Base-by-base conservation (phyloP, 345 rosid genomes). In the Clausena lansium region DNA sequence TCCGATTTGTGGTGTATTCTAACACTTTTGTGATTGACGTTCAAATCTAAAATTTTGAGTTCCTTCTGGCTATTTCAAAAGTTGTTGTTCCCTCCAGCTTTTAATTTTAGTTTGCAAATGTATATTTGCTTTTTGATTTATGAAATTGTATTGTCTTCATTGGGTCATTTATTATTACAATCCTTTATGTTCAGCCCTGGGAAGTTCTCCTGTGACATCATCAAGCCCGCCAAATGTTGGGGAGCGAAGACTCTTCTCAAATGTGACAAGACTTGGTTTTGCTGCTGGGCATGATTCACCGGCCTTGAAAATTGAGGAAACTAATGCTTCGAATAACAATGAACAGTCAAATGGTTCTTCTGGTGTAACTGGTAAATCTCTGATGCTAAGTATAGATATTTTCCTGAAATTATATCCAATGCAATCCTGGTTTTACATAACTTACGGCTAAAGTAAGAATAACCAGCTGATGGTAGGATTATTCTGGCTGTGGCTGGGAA, bases 231-330 rank as follows among this genome's bases (percentile, higher is more conserved):
- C 97, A 27, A 79, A 83, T 47, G 76, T 78, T 11, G 87, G 90
- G 63, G 95, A 87, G 86, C 92, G 91, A 87, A 83, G 83, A 71
- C 87, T 92, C 71, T 96, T 94, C 88, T 92, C 98, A 41, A 90
- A 82, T 20, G 98, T 96, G 14, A 85, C 99, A 20, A 89, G 91
- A 83, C 93, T 94, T 10, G 98, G 99, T 84, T 96, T 89, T 70
- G 99, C 98, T 71, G 99, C 98, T 47, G 97, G 84, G 2, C 93
- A 88, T 62, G 98, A 88, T 85, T 96, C 99, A 68, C 99, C 99
- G 5, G 84, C 88, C 71, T 70, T 95, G 87, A 92, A 85, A 78
- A 83, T 70, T 39, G 97, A 86, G 83, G 92, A 87, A 71, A 80
- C 86, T 27, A 82, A 33, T 76, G 69, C 81, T 59, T 63, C 67